Evolutionary conservation across 345 rosid species (phyloP), one percentile per base, ranked within the genome.

Genomic region (Firmiana major): DNA sequence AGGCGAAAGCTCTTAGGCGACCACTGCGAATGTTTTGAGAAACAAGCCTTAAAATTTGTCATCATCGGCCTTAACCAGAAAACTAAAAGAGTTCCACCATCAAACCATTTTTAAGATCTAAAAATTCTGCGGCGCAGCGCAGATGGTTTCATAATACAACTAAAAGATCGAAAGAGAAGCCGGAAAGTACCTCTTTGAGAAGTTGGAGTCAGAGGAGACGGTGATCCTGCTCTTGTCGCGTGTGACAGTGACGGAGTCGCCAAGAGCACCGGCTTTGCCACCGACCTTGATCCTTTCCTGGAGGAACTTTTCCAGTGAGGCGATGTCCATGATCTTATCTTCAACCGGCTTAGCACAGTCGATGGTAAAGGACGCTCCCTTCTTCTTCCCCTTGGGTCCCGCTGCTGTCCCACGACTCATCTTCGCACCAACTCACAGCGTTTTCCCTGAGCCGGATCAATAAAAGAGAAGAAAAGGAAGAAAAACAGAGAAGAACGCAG

Each of bases 251-350:
- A 93, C 79, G 19, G 88, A 64, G 31, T 90, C 93, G 0, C 93
- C 95, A 4, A 92, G 93, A 75, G 91, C 90, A 21, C 97, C 94
- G 0, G 97, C 87, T 76, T 92, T 93, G 77, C 96, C 97, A 11
- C 93, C 93, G 74, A 91, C 96, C 88, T 91, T 93, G 85, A 91
- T 93, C 34, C 91, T 80, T 78, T 91, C 94, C 82, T 90, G 96
- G 73, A 93, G 93, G 79, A 93, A 93, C 86, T 91, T 93, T 48
- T 93, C 94, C 3, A 93, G 85, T 0, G 96, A 89, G 21, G 93
- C 91, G 10, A 91, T 85, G 79, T 93, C 97, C 96, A 91, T 89
- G 64, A 92, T 89, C 84, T 87, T 89, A 59, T 90, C 93, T 78
- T 90, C 93, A 19, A 89, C 93, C 3, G 95, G 95, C 85, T 92